Evolutionary conservation across 2,329 filamentous ascomycete species (phyloP).

Genomic region (Trichothecium sympodiale): DNA sequence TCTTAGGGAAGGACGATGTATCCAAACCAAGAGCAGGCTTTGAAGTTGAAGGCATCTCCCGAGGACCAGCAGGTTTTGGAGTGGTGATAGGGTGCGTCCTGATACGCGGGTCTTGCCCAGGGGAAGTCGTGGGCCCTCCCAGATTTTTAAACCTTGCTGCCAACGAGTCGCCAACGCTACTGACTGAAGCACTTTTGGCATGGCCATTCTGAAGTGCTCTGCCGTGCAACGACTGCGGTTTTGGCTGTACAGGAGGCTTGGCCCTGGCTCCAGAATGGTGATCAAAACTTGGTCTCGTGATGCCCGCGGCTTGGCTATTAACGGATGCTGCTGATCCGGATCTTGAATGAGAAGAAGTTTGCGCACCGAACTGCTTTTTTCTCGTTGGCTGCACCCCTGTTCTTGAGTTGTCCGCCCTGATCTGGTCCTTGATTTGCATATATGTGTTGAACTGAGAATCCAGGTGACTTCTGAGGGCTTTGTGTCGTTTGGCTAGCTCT

Average conservation of each 20-base stretch:
- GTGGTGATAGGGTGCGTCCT: slow-evolving; percentile 32
- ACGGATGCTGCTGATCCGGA: too few species aligned
- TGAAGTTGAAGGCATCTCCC: slow-evolving; percentile 37
- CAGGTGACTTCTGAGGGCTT: slow-evolving; percentile 38
- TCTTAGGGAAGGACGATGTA: slow-evolving; percentile 48
- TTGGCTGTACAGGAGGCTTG: slow-evolving; percentile 48
- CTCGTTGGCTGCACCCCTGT: slow-evolving; percentile 43
- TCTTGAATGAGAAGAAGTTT: slow-evolving; percentile 6
- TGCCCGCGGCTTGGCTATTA: too few species aligned
- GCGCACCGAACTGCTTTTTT: slow-evolving; percentile 1
- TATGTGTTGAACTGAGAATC: slow-evolving; percentile 36
- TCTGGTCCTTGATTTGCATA: slow-evolving; percentile 45
- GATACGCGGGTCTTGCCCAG: slow-evolving; percentile 41
- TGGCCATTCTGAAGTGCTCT: slow-evolving; percentile 32
- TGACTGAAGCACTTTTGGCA: slow-evolving; percentile 14
- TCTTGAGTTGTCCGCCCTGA: slow-evolving; percentile 51
- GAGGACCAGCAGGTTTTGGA: slow-evolving; percentile 31
- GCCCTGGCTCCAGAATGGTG: slow-evolving; percentile 12
- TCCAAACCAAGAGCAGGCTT: slow-evolving; percentile 37
- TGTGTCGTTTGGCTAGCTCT: slow-evolving; percentile 36
- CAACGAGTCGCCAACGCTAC: slow-evolving; percentile 21
- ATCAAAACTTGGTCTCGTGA: too few species aligned
- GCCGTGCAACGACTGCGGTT: slow-evolving; percentile 56
- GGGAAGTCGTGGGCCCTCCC: slow-evolving; percentile 28
- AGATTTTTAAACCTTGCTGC: slow-evolving; percentile 46